Conservation (phyloP, 768 basidiomycete species). For the Mycena epipterygia region DNA sequence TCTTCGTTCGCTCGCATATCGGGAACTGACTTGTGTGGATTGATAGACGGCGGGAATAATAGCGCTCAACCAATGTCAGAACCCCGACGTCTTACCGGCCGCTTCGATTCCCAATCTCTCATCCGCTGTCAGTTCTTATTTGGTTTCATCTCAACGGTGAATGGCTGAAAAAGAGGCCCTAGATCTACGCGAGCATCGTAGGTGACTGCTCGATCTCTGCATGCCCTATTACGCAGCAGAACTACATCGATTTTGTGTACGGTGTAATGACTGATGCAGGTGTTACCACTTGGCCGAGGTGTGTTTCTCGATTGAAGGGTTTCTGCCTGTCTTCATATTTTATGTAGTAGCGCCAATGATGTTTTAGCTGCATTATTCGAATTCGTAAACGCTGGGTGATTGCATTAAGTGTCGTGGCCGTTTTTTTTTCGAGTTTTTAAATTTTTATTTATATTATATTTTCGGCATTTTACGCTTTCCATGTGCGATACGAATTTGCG, state of each 20-base stretch:
- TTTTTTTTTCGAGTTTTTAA: too few species aligned
- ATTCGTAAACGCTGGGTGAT: background rate
- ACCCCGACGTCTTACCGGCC: constrained; percentile 13
- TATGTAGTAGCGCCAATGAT: constrained; percentile 1
- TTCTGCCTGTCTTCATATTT: background rate
- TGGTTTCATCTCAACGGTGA: background rate
- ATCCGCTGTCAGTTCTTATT: constrained; percentile 3
- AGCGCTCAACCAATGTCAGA: constrained; percentile 32
- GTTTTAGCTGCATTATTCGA: constrained; percentile 34
- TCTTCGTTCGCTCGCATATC: background rate
- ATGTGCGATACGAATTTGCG: too few species aligned
- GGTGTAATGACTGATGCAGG: constrained; percentile 25
- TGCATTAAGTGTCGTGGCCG: too few species aligned
- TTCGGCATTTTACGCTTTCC: too few species aligned
- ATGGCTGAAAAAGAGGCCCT: background rate
- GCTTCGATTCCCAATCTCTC: constrained; percentile 24
- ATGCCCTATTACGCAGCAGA: constrained; percentile 40
- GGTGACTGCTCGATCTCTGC: constrained; percentile 28
- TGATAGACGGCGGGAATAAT: constrained; percentile 24
- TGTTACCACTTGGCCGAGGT: constrained; percentile 25
- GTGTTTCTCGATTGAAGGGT: background rate
- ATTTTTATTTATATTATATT: too few species aligned
- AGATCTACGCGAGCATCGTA: constrained; percentile 36
- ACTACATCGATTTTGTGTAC: constrained; percentile 40
- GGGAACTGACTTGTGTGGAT: too few species aligned